A percentile compares a stretch with the other conserved stretches of the same genome.
phyloP scores from a whole-genome alignment of 192 early-diverging fungal species.

The Endogone sp. region DNA sequence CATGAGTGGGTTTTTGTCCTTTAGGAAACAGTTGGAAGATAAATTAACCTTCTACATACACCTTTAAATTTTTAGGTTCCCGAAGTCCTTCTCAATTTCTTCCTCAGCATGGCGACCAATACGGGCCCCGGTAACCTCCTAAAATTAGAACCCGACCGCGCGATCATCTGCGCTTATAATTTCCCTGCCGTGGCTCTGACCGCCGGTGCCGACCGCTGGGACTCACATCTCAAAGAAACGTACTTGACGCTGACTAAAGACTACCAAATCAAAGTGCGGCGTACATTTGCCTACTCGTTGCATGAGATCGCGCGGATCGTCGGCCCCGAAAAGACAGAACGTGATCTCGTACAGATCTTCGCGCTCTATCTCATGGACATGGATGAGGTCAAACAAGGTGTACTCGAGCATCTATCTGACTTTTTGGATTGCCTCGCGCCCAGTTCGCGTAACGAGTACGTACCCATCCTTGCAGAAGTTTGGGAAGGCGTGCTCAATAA shows the following conservation, averaged over 20 bases:
- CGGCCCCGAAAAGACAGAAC: slow-evolving; percentile 48
- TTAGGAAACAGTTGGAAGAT: too few relatives aligned
- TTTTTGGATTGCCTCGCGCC: slow-evolving; percentile 59
- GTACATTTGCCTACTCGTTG: slow-evolving; percentile 55
- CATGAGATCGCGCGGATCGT: slow-evolving; percentile 55
- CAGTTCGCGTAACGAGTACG: slow-evolving; percentile 55
- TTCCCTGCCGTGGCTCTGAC: slow-evolving; percentile 59
- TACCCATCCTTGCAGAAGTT: slow-evolving; percentile 61
- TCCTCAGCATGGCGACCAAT: slow-evolving; percentile 31
- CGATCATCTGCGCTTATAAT: slow-evolving; percentile 52
- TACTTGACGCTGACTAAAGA: slow-evolving; percentile 39
- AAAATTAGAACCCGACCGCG: slow-evolving; percentile 48
- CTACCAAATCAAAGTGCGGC: slow-evolving; percentile 48
- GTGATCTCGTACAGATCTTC: slow-evolving; percentile 49
- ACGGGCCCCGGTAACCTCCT: slow-evolving; percentile 36
- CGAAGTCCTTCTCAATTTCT: slow-evolving; percentile 41
- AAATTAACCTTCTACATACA: not conserved
- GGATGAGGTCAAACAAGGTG: slow-evolving; percentile 68
- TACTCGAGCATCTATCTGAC: slow-evolving; percentile 61
- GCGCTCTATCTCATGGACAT: slow-evolving; percentile 45
- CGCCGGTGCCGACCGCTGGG: slow-evolving; percentile 51
- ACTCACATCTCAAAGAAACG: slow-evolving; percentile 45
- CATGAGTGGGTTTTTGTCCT: too few relatives aligned
- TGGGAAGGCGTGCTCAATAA: slow-evolving; percentile 65
- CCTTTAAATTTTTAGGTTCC: slow-evolving; percentile 34